phyloP scores from a whole-genome alignment of 1,139 yeast species.

The Sporopachydermia cereana region DNA sequence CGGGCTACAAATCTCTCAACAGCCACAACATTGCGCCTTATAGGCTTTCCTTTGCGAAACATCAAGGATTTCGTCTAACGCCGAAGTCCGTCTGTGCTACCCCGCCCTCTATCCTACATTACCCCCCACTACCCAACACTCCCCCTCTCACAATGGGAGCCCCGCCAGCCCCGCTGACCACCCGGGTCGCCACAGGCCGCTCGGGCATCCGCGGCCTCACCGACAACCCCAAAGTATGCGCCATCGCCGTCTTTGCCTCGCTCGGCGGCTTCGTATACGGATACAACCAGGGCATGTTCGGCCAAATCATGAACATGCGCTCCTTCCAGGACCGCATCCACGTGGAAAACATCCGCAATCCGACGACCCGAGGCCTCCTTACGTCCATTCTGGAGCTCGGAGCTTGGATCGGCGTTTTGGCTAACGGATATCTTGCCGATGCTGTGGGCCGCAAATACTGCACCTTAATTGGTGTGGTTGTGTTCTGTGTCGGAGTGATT shows the following conservation, averaged over 20 bases:
- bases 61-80: too few species aligned
- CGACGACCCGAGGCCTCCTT: constrained; percentile 15
- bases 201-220: constrained; percentile 10
- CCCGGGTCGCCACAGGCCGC: too few species aligned
- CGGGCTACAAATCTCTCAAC: too few species aligned
- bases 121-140: too few species aligned
- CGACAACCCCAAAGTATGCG: constrained; percentile 15
- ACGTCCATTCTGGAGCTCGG: constrained; percentile 19
- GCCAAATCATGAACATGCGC: constrained; percentile 10
- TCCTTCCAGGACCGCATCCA: constrained; percentile 6
- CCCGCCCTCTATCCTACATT: too few species aligned
- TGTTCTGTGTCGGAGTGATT: constrained; percentile 15
- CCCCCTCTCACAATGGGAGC: too few species aligned
- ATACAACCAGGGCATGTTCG: constrained; percentile 15
- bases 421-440: constrained; percentile 19
- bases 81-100: too few species aligned
- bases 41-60: too few species aligned
- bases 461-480: constrained; percentile 9
- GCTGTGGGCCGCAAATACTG: constrained; percentile 18
- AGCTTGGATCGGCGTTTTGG: constrained; percentile 18
- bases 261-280: constrained; percentile 24
- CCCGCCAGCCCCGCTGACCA: too few species aligned
- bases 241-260: constrained; percentile 21
- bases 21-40: too few species aligned
- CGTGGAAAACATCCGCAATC: constrained; percentile 10